A percentile compares a stretch with the other conserved stretches of the same genome.
Evolutionary conservation across 1,284 basidiomycete genomes (phyloP).

Genomic region (Cryptococcus neoformans): DNA sequence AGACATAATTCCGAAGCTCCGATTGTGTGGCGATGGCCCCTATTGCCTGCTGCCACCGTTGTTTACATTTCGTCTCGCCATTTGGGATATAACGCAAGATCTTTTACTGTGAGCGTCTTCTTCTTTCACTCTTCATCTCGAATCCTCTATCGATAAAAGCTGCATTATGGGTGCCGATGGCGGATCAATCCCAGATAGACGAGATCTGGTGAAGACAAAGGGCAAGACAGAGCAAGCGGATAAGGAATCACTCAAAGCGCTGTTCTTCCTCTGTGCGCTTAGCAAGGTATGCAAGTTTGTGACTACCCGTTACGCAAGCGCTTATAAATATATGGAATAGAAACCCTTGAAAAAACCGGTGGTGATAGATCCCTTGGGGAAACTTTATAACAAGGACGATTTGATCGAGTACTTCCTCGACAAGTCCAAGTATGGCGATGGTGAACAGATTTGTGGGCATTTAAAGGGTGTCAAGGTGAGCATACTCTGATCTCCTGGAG

Average conservation of each 20-base stretch:
- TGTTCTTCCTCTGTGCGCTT: constrained; percentile 86
- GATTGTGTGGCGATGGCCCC: neutral
- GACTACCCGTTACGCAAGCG: constrained; percentile 1
- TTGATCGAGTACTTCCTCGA: constrained; percentile 83
- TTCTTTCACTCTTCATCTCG: neutral
- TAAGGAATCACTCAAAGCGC: constrained; percentile 76
- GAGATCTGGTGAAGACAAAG: constrained; percentile 49
- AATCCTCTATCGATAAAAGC: neutral
- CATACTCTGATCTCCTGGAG: neutral
- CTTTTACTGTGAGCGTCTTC: too few relatives aligned
- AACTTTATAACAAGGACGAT: constrained; percentile 91
- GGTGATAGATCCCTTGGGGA: constrained; percentile 83
- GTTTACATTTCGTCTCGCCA: neutral
- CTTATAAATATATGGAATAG: constrained; percentile 47
- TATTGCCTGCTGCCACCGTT: neutral
- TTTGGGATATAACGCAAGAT: too few relatives aligned
- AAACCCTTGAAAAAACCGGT: constrained; percentile 77
- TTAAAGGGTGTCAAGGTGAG: constrained; percentile 80
- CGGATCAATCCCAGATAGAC: constrained; percentile 49
- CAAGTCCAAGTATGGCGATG: constrained; percentile 69
- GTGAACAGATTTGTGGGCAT: constrained; percentile 79
- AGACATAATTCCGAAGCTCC: neutral
- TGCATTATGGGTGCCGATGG: constrained; percentile 47
- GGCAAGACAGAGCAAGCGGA: constrained; percentile 62
- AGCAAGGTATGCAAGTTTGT: constrained; percentile 65